Evolutionary conservation across 768 basidiomycete species (phyloP), one percentile per base, ranked within the genome.

Genomic region (Rhodosporidiobolus sp.): DNA sequence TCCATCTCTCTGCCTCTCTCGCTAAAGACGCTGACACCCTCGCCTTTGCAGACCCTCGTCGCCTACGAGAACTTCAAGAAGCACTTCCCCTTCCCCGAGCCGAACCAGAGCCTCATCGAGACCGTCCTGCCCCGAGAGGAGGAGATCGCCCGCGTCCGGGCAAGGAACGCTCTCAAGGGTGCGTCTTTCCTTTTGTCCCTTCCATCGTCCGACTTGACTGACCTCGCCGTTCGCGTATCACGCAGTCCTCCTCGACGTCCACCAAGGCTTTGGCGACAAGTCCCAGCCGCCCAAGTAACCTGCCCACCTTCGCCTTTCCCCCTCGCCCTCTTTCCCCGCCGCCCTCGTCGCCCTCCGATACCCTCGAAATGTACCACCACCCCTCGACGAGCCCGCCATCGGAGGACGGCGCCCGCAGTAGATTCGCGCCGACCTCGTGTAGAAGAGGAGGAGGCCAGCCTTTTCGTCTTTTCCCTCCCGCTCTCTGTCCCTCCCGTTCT

Each of bases 101-200:
- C 70, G 20, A 46, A 69, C 38, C 69, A 65, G 55, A 52, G 57
- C 43, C 64, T 76, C 56, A 61, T 63, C n/a, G 63, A 69, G 52
- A 34, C 52, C 12, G 60, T 81, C 67, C 78, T 81, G 11, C 75
- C 76, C 20, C 34, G 71, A 28, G 65, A 77, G 55, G 82, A 82
- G 56, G 95, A 97, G 69, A 85, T 98, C 83, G 87, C 92, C 43
- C 88, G 89, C 79, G 86, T 95, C 54, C 87, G 96, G 65, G 95
- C 96, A 28, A 86, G 95, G 68, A 97, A 97, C 84, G 95, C 94
- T 22, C 86, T 99, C 78, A 93, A 94, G 82, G 79, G 92, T 76
- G n/a, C 26, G 65, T 65, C 49, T 17, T 16, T 57, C 19, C 26
- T 34, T 50, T 28, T 10, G 24, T 60, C 54, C 24, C 34, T 26